Evolutionary conservation across 106 monocot genomes (phyloP), one percentile per base, ranked within the genome.

Genomic region (Platanthera zijinensis): DNA sequence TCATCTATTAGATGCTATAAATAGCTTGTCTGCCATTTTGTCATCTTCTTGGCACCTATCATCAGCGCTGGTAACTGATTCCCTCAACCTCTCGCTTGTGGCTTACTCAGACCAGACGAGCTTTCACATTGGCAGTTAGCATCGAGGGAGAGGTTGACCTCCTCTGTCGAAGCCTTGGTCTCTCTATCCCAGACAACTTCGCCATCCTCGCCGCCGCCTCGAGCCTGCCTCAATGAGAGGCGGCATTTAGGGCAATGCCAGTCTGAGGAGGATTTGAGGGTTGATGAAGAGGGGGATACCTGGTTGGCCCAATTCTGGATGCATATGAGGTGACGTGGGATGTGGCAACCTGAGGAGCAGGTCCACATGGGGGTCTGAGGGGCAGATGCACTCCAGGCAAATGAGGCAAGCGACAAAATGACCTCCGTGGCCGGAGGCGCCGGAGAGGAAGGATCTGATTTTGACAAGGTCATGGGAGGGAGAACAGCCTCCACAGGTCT

Each of bases 231-330:
- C 51, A 88, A 93, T 47, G 77, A 19, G 49, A 82, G 77, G 74
- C 96, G 85, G 79, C 96, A 96, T 56, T 96, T 96, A 75, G 93
- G 96, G 82, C 96, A 96, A 57, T 85, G 85, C 96, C 96, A 96
- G 56, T 79, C 83, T 51, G 85, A 52, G 46, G 78, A n/a, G 8
- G 50, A 5, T 74, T 81, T 67, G n/a, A 22, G 48, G 71, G 84
- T 69, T 56, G 78, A 69, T 32, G 80, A 74, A 50, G 76, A 68
- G 14, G 51, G 75, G 39, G 74, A 80, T 74, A 82, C 85, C 57
- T 96, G 96, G 45, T 78, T 81, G 11, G 93, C 86, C 96, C 96
- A 93, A 62, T 75, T 82, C 76, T 96, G 96, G 84, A 96, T 96
- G 87, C 91, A 96, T 45, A 63, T 68, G 50, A 96, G 96, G 77